Percentiles rank a stretch among this genome's conserved stretches.
These are phyloP conservation scores for Mayamaea pseudoterrestris DNA, from an alignment of 108 stramenopile species.

Conservation along the genomic window DNA sequence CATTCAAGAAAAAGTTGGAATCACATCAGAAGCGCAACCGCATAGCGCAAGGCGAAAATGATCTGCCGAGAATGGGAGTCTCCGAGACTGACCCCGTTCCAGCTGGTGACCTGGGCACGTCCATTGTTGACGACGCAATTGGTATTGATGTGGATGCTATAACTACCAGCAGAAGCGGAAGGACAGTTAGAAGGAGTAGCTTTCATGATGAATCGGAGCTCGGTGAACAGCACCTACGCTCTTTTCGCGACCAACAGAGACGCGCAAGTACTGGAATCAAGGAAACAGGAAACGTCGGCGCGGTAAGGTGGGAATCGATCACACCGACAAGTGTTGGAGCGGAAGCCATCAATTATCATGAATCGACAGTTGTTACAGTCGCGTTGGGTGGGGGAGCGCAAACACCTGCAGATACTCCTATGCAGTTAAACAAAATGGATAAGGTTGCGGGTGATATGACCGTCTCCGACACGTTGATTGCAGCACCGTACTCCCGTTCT, in stretches of 20 bases:
- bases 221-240: constrained; percentile 33
- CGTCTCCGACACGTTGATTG: no score
- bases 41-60: not conserved
- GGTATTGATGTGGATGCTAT: constrained; percentile 3
- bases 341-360: not conserved
- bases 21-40: not conserved
- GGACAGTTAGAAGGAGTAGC: constrained; percentile 50
- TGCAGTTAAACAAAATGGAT: no score
- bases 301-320: no score
- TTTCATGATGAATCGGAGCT: constrained; percentile 68
- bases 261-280: no score
- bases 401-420: no score
- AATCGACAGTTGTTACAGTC: no score
- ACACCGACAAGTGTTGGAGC: not conserved
- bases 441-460: no score
- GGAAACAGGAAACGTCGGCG: no score
- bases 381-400: no score
- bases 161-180: constrained; percentile 56
- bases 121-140: not conserved
- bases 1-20: not conserved
- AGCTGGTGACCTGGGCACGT: not conserved
- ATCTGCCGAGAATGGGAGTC: no score
- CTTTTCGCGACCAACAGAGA: no score
- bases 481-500: no score
- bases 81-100: not conserved